Percentiles rank a stretch among this genome's conserved stretches.
Evolutionary conservation across 257 asterid genomes (phyloP).

Genomic region (Petunia axillaris): DNA sequence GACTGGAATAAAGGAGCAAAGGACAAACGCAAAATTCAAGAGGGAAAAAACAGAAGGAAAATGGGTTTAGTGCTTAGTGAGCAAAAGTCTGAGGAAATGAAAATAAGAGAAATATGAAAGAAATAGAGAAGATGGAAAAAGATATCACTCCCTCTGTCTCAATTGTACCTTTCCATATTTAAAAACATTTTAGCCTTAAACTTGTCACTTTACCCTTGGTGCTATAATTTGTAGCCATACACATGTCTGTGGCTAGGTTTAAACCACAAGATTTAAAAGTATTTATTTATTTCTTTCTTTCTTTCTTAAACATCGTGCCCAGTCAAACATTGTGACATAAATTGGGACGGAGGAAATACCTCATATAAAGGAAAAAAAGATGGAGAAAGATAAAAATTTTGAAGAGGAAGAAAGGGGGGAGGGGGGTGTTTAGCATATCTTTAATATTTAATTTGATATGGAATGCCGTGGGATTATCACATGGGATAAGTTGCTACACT

Average conservation of each 20-base stretch:
- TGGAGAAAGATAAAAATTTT: background rate
- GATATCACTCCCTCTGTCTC: background rate
- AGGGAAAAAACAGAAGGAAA: background rate
- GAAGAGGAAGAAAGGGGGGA: too few species aligned
- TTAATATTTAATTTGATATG: background rate
- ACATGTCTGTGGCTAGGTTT: too few species aligned
- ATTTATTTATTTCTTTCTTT: too few species aligned
- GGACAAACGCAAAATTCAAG: too few species aligned
- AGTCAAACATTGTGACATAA: too few species aligned
- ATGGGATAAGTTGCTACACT: background rate
- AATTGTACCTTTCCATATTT: too few species aligned
- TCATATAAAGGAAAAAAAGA: background rate
- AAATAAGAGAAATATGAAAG: constrained; percentile 8
- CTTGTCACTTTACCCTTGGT: too few species aligned
- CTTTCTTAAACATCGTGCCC: too few species aligned
- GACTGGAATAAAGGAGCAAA: background rate
- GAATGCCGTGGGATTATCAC: background rate
- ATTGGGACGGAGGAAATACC: too few species aligned
- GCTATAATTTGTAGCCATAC: too few species aligned
- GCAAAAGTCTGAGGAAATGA: background rate
- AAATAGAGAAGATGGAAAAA: background rate
- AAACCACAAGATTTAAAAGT: too few species aligned
- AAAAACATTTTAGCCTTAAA: too few species aligned
- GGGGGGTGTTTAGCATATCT: background rate
- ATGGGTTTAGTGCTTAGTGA: background rate